Evolutionary conservation across 1,139 yeast genomes (phyloP).

Genomic region (Scheffersomyces illinoinensis): DNA sequence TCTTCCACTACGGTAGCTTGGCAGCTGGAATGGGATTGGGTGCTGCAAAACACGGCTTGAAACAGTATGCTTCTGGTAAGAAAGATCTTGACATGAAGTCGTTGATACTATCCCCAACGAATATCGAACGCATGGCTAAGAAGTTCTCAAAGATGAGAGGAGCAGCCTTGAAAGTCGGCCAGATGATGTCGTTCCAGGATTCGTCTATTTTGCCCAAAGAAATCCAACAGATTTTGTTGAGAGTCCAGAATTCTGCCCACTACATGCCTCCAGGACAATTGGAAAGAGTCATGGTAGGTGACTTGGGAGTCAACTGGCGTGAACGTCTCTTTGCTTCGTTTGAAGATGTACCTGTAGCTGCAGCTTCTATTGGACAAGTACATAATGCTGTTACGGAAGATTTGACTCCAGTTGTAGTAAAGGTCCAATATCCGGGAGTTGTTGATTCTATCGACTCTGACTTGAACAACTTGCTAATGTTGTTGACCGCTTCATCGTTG

Average conservation of each 20-base stretch:
- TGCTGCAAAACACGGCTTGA: constrained; percentile 76
- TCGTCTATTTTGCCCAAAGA: constrained; percentile 81
- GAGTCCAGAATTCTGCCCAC: constrained; percentile 93
- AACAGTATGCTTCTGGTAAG: constrained; percentile 57
- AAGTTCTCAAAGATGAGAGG: constrained; percentile 96
- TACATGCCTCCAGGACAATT: constrained; percentile 95
- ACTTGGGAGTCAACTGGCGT: constrained; percentile 83
- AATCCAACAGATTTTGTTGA: constrained; percentile 72
- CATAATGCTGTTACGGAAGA: constrained; percentile 73
- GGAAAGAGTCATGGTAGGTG: constrained; percentile 69
- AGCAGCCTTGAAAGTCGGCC: constrained; percentile 95
- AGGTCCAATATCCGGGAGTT: constrained; percentile 98
- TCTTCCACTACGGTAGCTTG: constrained; percentile 88
- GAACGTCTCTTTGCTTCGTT: constrained; percentile 64
- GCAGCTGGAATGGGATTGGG: constrained; percentile 93
- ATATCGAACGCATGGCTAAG: constrained; percentile 83
- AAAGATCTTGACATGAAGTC: constrained; percentile 58
- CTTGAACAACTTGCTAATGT: constrained; percentile 75
- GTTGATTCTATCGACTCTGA: constrained; percentile 92
- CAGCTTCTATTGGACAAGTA: constrained; percentile 97
- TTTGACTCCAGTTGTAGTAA: constrained; percentile 83
- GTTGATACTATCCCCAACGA: constrained; percentile 72
- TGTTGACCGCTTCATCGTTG: constrained; percentile 81
- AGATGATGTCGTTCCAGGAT: constrained; percentile 92
- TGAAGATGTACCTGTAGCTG: constrained; percentile 91